Evolutionary conservation across 441 rosid genomes (phyloP), one percentile per base, ranked within the genome.

Genomic region (Pelargonium australe): DNA sequence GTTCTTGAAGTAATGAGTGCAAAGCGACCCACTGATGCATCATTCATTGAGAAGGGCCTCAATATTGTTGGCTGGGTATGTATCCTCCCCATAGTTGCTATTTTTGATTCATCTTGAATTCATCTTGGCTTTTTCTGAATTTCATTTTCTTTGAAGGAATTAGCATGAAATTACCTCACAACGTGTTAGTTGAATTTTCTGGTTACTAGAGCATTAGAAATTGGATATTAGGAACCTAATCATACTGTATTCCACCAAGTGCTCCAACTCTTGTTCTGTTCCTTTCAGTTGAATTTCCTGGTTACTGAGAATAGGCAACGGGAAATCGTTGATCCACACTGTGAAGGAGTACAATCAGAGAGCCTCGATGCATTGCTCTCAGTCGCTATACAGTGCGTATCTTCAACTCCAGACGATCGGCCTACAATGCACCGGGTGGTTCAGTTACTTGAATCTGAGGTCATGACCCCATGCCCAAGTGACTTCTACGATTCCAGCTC

Each of bases 401-500:
- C 90, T 70, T 83, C 95, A 0, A 79, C 69, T 80, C 91, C 98
- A 11, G 96, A 92, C 63, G 98, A 92, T 63, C 85, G 99, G 58
- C 99, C 97, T 64, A 88, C 95, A 71, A 95, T 92, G 98, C 97
- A 95, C 81, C 83, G 96, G 79, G 96, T 95, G 62, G 88, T 92
- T 62, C 99, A 95, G 72, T 75, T 88, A 66, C 91, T 95, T 11
- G 98, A 92, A 79, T 86, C 98, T 47, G 98, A 89, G 78, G 97
- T 92, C 69, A 92, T 95, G 98, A 90, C 99, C 75, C 99, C 98
- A 23, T 95, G 97, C 80, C 98, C 96, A 34, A 92, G 98, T 71
- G 96, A 95, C 76, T 88, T 92, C 34, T 89, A 92, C 40, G 97
- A 92, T 77, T 90, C 96, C 82, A 82, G 72, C 84, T 84, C 96